Conservation (phyloP, 768 basidiomycete species). For the Trametes sanguinea region DNA sequence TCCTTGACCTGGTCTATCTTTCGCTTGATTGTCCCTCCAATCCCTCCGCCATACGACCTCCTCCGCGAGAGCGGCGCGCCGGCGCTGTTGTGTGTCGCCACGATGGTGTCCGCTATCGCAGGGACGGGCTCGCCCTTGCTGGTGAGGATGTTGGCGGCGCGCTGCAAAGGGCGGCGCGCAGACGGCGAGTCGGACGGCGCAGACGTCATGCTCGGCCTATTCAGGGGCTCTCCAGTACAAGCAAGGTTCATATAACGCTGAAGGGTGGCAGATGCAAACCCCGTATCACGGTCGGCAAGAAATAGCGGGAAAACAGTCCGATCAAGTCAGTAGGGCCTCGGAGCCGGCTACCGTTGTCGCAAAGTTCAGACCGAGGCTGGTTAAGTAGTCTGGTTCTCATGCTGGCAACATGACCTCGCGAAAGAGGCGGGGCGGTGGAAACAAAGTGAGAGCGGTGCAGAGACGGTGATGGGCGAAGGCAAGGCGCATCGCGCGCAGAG, state of each 20-base stretch:
- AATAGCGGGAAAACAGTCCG: neutral
- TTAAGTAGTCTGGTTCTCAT: constrained; percentile 6
- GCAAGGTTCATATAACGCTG: neutral
- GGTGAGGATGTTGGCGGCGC: constrained; percentile 20
- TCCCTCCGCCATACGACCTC: constrained; percentile 15
- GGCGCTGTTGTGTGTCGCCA: neutral
- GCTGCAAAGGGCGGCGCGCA: constrained; percentile 7
- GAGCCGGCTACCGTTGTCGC: constrained; percentile 3
- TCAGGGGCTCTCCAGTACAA: neutral
- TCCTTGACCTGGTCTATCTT: constrained; percentile 25
- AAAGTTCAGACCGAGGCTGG: constrained; percentile 4
- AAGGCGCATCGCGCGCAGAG: neutral
- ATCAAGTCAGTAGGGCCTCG: constrained; percentile 3
- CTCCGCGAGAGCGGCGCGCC: constrained; percentile 12
- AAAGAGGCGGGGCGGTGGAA: constrained; percentile 1
- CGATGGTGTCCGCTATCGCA: constrained; percentile 14
- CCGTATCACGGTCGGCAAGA: neutral
- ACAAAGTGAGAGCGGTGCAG: constrained; percentile 7
- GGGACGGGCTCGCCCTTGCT: constrained; percentile 22
- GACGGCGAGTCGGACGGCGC: neutral
- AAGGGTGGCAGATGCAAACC: neutral
- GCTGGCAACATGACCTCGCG: neutral
- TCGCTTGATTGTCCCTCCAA: constrained; percentile 25
- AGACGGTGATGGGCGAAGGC: constrained; percentile 3
- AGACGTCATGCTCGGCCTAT: constrained; percentile 5